Conservation (phyloP, 192 early-diverging fungal genomes). For the Backusella macrospora region DNA sequence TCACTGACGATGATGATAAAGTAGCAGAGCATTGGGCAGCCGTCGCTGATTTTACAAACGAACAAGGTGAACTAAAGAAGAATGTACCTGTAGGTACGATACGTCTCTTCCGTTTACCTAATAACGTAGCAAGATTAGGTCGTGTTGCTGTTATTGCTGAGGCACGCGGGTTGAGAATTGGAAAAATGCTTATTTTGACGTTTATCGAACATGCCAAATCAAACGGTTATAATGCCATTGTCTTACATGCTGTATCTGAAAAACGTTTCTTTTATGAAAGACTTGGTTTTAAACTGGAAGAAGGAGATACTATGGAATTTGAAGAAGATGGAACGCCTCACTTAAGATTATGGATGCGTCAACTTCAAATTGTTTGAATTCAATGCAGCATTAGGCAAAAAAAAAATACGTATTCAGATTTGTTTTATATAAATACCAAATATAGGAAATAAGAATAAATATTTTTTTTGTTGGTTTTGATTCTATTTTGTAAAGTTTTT, state of each 20-base stretch:
- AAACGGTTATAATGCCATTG: slow-evolving; percentile 15
- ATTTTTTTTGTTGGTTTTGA: not conserved
- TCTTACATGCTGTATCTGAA: slow-evolving; percentile 27
- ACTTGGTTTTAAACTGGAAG: slow-evolving; percentile 28
- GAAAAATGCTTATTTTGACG: slow-evolving; percentile 20
- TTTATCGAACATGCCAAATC: slow-evolving; percentile 14
- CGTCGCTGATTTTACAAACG: not conserved
- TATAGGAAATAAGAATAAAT: not conserved
- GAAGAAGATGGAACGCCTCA: slow-evolving; percentile 37
- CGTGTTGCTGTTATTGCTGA: slow-evolving; percentile 30
- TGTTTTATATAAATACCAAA: not conserved
- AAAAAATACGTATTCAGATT: too few relatives aligned
- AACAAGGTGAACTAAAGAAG: not conserved
- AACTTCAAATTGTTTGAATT: not conserved
- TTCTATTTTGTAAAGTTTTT: not conserved
- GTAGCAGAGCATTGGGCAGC: slow-evolving; percentile 10
- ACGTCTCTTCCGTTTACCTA: slow-evolving; percentile 15
- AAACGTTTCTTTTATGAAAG: slow-evolving; percentile 36
- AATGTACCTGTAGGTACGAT: slow-evolving; percentile 31
- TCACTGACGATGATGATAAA: slow-evolving; percentile 1
- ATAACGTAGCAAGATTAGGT: slow-evolving; percentile 35
- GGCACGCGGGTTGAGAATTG: slow-evolving; percentile 33
- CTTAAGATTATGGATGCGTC: slow-evolving; percentile 25
- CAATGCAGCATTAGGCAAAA: too few relatives aligned
- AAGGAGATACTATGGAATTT: slow-evolving; percentile 35